phyloP scores from a whole-genome alignment of 768 basidiomycete species.

The Russula sp. region DNA sequence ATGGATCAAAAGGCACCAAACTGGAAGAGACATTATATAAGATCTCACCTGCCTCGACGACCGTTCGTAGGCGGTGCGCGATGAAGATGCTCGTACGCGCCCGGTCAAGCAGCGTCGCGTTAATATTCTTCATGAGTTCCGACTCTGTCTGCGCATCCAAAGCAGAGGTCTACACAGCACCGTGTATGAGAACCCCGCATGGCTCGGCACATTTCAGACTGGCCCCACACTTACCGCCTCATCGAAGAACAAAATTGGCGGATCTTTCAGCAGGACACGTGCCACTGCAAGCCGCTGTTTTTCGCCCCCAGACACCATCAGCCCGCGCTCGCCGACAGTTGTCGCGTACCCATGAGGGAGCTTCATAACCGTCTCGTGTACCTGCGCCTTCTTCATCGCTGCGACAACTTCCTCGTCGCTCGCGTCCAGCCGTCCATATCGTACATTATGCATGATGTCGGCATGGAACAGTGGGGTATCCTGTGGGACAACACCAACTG shows the following conservation, averaged over 20 bases:
- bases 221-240: conserved; percentile 67
- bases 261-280: conserved; percentile 86
- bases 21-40: neutral
- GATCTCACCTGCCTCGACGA: conserved; percentile 77
- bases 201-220: neutral
- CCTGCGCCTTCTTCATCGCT: conserved; percentile 81
- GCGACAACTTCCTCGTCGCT: conserved; percentile 84
- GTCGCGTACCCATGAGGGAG: conserved; percentile 86
- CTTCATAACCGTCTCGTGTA: conserved; percentile 70
- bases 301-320: conserved; percentile 99
- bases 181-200: neutral
- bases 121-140: conserved; percentile 93
- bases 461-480: conserved; percentile 98
- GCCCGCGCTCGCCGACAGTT: conserved; percentile 89
- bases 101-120: conserved; percentile 66
- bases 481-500: conserved; percentile 94
- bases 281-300: conserved; percentile 97
- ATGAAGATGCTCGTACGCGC: conserved; percentile 93
- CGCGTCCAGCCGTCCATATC: conserved; percentile 86
- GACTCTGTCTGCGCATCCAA: conserved; percentile 92
- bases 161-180: conserved; percentile 71
- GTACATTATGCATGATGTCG: conserved; percentile 90
- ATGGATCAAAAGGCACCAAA: neutral
- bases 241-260: conserved; percentile 95
- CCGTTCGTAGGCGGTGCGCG: conserved; percentile 85